phyloP scores from a whole-genome alignment of 148 eudicot genomes.

The Rhododendron ferrugineum region DNA sequence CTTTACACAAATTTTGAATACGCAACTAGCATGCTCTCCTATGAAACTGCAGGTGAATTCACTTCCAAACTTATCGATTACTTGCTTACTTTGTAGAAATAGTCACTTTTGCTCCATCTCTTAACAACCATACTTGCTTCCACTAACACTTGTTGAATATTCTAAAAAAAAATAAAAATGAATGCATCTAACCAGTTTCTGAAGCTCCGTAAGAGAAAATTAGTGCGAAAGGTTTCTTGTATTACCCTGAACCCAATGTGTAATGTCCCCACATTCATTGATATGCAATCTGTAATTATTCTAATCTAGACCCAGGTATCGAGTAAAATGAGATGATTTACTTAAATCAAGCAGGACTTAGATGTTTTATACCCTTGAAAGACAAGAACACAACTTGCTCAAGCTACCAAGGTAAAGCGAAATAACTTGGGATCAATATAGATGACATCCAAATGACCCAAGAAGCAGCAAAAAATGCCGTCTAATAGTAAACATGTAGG shows the following conservation, averaged over 20 bases:
- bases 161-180: not conserved
- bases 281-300: not conserved
- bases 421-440: not conserved
- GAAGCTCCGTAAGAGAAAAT: not conserved
- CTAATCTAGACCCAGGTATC: not conserved
- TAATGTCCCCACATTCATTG: not conserved
- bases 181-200: not conserved
- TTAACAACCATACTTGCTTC: not conserved
- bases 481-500: not conserved
- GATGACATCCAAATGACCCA: not conserved
- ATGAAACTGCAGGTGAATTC: not conserved
- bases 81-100: not conserved
- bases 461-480: not conserved
- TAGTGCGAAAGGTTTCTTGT: not conserved
- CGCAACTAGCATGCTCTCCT: not conserved
- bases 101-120: not conserved
- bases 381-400: not conserved
- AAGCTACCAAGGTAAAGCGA: not conserved
- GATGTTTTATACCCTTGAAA: not conserved
- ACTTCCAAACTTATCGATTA: not conserved
- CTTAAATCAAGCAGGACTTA: not conserved
- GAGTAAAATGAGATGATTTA: not conserved
- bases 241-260: not conserved
- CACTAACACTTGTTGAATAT: not conserved
- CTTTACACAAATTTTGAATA: not conserved